phyloP scores from a whole-genome alignment of 345 rosid species.

The Excoecaria cochinchinensis region DNA sequence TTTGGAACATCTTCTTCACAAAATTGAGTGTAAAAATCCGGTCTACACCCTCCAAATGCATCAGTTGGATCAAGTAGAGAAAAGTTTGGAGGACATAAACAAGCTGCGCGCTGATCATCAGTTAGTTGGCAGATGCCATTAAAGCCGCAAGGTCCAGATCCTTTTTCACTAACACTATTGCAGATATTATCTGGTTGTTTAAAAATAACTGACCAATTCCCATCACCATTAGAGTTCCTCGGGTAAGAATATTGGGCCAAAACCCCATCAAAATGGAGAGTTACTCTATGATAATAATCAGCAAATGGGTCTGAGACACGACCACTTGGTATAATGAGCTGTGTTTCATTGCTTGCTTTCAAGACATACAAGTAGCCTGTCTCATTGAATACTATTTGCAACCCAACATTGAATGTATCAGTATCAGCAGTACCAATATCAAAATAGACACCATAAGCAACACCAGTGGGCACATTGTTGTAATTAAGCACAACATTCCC shows the following conservation, averaged over 20 bases:
- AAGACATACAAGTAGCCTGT: constrained; percentile 31
- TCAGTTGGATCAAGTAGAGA: constrained; percentile 31
- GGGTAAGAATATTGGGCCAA: constrained; percentile 21
- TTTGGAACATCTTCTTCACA: constrained; percentile 24
- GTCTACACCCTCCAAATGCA: constrained; percentile 33
- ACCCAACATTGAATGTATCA: constrained; percentile 23
- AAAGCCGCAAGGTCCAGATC: constrained; percentile 42
- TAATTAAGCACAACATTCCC: constrained; percentile 35
- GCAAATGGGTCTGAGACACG: background rate
- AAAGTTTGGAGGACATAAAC: constrained; percentile 33
- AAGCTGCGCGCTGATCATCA: constrained; percentile 19
- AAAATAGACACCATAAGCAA: constrained; percentile 22
- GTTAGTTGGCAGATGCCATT: constrained; percentile 33
- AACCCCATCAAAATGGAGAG: constrained; percentile 43
- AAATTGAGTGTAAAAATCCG: constrained; percentile 22
- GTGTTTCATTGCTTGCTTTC: constrained; percentile 13
- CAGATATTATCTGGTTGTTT: constrained; percentile 35
- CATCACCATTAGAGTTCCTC: constrained; percentile 14
- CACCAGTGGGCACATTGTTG: constrained; percentile 23
- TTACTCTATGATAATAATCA: constrained; percentile 28
- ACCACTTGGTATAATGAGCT: background rate
- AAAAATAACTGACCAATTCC: constrained; percentile 19
- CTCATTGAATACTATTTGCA: constrained; percentile 22
- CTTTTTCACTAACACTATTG: background rate
- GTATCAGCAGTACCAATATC: constrained; percentile 11